Evolutionary conservation across 768 basidiomycete species (phyloP).

Genomic region (Amyloporia xantha): DNA sequence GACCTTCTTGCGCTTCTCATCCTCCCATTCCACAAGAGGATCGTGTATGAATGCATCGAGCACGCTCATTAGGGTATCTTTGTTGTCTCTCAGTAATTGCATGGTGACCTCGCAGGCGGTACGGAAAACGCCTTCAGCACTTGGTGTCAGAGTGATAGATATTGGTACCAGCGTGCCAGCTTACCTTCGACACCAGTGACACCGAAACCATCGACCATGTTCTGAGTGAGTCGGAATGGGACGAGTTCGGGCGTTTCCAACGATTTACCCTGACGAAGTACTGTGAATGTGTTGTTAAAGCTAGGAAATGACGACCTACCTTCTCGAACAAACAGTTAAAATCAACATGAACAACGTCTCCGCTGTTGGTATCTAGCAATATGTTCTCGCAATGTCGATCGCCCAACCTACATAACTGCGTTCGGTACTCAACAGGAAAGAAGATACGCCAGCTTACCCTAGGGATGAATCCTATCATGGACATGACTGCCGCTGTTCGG

Average conservation of each 20-base stretch:
- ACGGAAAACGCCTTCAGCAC: slow-evolving; percentile 80
- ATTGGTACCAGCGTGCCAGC: neutral
- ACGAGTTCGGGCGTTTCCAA: slow-evolving; percentile 88
- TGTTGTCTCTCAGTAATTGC: slow-evolving; percentile 81
- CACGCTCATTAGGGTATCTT: slow-evolving; percentile 90
- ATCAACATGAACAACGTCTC: slow-evolving; percentile 93
- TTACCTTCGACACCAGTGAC: slow-evolving; percentile 88
- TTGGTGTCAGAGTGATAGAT: neutral
- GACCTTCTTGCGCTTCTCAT: slow-evolving; percentile 65
- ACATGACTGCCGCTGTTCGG: slow-evolving; percentile 93
- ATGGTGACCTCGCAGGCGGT: slow-evolving; percentile 88
- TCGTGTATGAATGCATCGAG: slow-evolving; percentile 97
- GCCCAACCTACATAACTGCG: slow-evolving; percentile 58
- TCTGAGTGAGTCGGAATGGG: slow-evolving; percentile 92
- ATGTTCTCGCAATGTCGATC: slow-evolving; percentile 98
- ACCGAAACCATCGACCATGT: slow-evolving; percentile 87
- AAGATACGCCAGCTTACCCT: slow-evolving; percentile 61
- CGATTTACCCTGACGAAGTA: too few species aligned
- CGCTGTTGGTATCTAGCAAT: slow-evolving; percentile 78
- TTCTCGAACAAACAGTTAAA: slow-evolving; percentile 98
- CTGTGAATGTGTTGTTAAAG: too few species aligned
- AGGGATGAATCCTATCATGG: slow-evolving; percentile 97
- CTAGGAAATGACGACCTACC: too few species aligned
- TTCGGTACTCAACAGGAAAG: too few species aligned
- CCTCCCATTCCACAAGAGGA: slow-evolving; percentile 93